Base-by-base conservation (phyloP, 2,329 filamentous ascomycete genomes). In the Macrophomina pseudophaseolina region DNA sequence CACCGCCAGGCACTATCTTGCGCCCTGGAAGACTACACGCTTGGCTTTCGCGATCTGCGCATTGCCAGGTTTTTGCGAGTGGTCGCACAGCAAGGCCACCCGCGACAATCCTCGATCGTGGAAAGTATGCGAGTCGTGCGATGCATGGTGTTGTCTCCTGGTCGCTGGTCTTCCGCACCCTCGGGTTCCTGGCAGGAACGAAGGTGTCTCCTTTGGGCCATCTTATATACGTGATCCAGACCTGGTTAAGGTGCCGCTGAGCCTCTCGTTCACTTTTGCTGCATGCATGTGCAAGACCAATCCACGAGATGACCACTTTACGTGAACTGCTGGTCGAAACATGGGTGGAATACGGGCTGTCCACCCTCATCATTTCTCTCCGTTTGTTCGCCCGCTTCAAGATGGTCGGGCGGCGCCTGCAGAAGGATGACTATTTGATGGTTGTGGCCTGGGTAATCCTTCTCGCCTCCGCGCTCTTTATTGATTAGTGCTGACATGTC, bases 371-470 rank as follows among this genome's bases (percentile, higher is more conserved):
- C 53, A 78, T 80, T 28, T 71, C 70, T 4, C 65, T 74, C 8
- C 71, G 78, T 5, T 66, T 77, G 1, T 76, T 78, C 46, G 74
- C 73, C 32, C 74, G 79, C 2, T 74, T 72, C 0, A 75, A 72
- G 35, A 68, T 79, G 58, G 78, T 78, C 2, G 78, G 78, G 1
- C 69, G 70, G 4, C 72, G 74, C 5, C 78, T 75, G 33, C 70
- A 75, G 14, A 68, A 69, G n/a, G 79, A 80, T 63, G 79, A 80
- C 58, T 75, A 78, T 12, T 44, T 79, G 0, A 71, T 80, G 4
- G 64, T 72, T 32, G 70, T 75, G 38, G 72, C 73, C 12, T 75
- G 72, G 72, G 76, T 74, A 56, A 69, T 68, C 54, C 14, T 44
- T 32, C 28, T 38, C 30, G 54, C 12, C 35, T 23, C 6, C 35